These are phyloP conservation scores for Marasmius tenuissimus DNA, from an alignment of 1,284 basidiomycete species.

Conservation along the genomic window DNA sequence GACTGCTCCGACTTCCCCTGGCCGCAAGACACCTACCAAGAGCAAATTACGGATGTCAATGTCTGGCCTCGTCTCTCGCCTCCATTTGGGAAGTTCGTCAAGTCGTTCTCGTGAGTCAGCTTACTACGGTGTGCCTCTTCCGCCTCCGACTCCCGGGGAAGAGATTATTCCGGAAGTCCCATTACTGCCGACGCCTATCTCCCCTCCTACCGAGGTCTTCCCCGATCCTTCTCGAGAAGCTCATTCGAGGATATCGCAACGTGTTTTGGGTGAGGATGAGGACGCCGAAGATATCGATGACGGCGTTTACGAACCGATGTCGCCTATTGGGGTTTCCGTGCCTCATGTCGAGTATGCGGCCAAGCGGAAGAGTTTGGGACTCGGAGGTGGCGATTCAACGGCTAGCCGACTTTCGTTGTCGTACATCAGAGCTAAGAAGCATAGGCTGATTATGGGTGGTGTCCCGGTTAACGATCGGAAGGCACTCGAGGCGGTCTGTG, in stretches of 20 bases:
- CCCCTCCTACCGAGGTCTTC: not conserved
- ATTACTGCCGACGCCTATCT: not conserved
- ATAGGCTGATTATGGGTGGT: slow-evolving; percentile 32
- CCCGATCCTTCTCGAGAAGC: not conserved
- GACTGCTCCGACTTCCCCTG: not conserved
- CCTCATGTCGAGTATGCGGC: not conserved
- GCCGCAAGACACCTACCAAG: not conserved
- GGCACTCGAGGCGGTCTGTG: slow-evolving; percentile 28
- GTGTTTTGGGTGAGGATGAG: not conserved
- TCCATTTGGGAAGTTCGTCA: not conserved
- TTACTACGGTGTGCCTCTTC: not conserved
- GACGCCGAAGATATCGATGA: not conserved
- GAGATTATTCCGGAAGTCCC: not conserved
- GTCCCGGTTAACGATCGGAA: slow-evolving; percentile 23
- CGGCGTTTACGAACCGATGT: not conserved
- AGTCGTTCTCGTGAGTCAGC: not conserved
- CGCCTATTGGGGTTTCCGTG: not conserved
- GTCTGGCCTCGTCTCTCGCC: not conserved
- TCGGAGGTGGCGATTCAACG: not conserved
- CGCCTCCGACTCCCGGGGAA: not conserved
- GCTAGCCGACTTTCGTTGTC: not conserved
- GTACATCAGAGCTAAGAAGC: slow-evolving; percentile 17
- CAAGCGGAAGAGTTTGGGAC: not conserved
- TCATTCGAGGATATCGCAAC: not conserved
- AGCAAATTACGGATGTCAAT: not conserved